Conservation (phyloP, 106 monocot genomes). For the Dendrobium catenatum region DNA sequence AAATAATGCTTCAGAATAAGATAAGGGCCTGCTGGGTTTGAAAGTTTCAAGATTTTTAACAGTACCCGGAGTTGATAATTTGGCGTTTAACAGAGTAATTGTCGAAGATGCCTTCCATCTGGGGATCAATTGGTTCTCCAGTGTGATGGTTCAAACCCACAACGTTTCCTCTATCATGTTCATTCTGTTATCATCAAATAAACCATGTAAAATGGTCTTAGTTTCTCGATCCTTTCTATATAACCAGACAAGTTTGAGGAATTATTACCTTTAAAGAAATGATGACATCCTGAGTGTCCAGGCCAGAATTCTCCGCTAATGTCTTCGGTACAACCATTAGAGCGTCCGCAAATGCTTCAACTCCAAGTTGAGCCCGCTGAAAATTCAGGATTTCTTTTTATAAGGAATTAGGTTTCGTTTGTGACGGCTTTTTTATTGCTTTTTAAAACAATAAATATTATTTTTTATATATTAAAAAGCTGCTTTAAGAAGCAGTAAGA, state of each 20-base stretch:
- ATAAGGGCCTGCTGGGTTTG: neutral
- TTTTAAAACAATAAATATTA: no score
- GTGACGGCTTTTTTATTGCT: no score
- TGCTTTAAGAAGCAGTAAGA: no score
- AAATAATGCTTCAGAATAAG: neutral
- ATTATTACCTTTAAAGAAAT: conserved; percentile 61
- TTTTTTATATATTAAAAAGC: no score
- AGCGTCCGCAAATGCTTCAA: conserved; percentile 95
- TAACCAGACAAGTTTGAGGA: neutral
- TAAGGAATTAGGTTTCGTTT: neutral
- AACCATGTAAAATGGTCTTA: neutral
- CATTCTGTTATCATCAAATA: conserved; percentile 36
- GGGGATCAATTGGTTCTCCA: conserved; percentile 84
- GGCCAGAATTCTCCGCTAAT: conserved; percentile 90
- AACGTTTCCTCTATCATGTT: conserved; percentile 79
- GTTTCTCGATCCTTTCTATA: neutral
- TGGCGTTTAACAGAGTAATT: conserved; percentile 94
- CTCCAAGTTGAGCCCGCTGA: conserved; percentile 96
- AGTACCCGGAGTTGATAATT: conserved; percentile 90
- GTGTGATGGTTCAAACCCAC: conserved; percentile 88
- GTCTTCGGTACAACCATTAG: conserved; percentile 93
- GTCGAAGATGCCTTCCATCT: conserved; percentile 94
- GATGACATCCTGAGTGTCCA: conserved; percentile 93
- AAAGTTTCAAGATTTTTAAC: neutral
- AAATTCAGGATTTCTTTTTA: neutral